Percentiles rank a stretch among this genome's conserved stretches.
Conservation (phyloP, 345 rosid genomes). For the Erodium maritimum region DNA sequence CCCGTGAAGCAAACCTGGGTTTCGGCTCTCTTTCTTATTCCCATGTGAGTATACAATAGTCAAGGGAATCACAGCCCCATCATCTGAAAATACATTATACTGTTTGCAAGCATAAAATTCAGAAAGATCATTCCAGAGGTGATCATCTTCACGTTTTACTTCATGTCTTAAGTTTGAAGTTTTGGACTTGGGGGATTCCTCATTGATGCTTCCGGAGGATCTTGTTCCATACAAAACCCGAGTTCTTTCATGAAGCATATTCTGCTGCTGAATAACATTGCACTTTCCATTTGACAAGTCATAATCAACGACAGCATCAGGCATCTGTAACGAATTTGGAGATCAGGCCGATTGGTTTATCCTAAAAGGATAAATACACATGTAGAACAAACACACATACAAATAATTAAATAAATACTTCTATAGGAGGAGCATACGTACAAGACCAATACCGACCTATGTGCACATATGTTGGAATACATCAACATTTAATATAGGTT, state of each 20-base stretch:
- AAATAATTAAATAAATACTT: no score
- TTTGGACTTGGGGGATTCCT: conserved; percentile 13
- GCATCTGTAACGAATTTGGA: conserved; percentile 44
- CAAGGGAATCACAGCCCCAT: conserved; percentile 71
- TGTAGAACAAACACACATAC: neutral
- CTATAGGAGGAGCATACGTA: no score
- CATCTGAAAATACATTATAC: conserved; percentile 50
- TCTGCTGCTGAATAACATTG: conserved; percentile 88
- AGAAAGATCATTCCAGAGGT: conserved; percentile 85
- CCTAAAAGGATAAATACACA: neutral
- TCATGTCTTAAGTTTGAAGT: conserved; percentile 14
- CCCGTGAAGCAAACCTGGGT: conserved; percentile 75
- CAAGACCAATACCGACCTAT: no score
- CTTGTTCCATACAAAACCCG: conserved; percentile 66
- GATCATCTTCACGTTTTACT: conserved; percentile 37
- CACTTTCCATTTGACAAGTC: conserved; percentile 71
- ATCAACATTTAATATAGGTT: no score
- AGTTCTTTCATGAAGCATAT: conserved; percentile 88
- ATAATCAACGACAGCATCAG: conserved; percentile 91
- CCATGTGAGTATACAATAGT: conserved; percentile 58
- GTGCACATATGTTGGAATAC: no score
- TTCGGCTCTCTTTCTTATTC: conserved; percentile 28
- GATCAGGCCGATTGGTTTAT: neutral
- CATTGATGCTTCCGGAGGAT: conserved; percentile 28
- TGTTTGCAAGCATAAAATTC: conserved; percentile 81